Base-by-base conservation (phyloP, 257 asterid genomes). In the Fraxinus anomala region DNA sequence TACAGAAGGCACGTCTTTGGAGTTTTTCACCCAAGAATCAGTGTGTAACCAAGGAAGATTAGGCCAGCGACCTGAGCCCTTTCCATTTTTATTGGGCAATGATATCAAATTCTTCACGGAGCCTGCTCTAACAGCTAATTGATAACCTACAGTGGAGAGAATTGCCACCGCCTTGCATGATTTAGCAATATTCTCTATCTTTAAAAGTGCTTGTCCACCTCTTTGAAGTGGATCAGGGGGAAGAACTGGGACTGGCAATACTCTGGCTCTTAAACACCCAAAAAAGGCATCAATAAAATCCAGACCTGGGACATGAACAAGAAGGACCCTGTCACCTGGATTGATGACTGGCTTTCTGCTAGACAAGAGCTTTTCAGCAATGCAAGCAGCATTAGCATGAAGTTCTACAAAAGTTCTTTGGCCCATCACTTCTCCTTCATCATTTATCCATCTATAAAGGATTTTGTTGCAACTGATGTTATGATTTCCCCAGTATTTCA, bases 221-320 rank as follows among this genome's bases (percentile, higher is more conserved):
- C 94, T 87, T 80, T 93, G 98, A 70, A 91, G 92, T 36, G 98
- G 98, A 83, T 93, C 98, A 2, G 98, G 93, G 21, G 98, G 98
- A 72, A 93, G 92, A 31, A 87, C 96, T 0, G 98, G 98, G 61
- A 93, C 97, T 21, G 98, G 98, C 67, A 93, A 79, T 1, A 93
- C 89, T 75, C 91, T 73, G n/a, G 97, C 88, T 83, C 94, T 73
- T 72, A 93, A 79, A 81, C 98, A 93, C 70, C 97, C 98, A 37
- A 93, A 93, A 85, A 93, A 93, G 67, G 97, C 88, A 79, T 93
- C 98, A 21, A 91, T 61, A 76, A 93, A 93, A 31, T 93, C 97
- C 0, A 93, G 83, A 28, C 98, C 97, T 0, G 98, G 98, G 66
- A 91, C 89, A 67, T 93, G 87, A 70, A 93, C 89, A 1, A 93